These are phyloP conservation scores for Cryphonectria carpinicola DNA, from an alignment of 2,329 filamentous ascomycete species.

Conservation along the genomic window DNA sequence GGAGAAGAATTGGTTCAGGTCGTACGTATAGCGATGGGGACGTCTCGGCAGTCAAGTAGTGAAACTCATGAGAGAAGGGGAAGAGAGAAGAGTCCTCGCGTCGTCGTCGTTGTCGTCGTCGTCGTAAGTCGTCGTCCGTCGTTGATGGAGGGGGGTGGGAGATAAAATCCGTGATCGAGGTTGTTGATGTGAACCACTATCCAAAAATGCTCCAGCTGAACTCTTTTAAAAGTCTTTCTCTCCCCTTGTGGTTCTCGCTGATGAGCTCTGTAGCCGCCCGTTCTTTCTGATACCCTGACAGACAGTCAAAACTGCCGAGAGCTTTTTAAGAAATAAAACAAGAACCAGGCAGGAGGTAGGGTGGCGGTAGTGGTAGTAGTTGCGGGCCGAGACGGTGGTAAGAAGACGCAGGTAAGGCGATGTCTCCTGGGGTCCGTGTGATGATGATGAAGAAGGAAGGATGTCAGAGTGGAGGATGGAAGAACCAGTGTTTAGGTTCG, in stretches of 20 bases:
- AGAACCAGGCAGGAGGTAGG: not conserved
- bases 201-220: not conserved
- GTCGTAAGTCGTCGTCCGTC: not conserved
- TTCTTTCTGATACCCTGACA: not conserved
- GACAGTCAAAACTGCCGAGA: not conserved
- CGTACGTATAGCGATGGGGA: not conserved
- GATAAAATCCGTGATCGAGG: not conserved
- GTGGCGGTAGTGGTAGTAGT: constrained; percentile 7
- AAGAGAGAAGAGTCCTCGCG: not conserved
- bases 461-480: constrained; percentile 15
- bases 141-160: not conserved
- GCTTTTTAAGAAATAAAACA: not conserved
- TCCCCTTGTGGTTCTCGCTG: not conserved
- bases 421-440: constrained; percentile 6
- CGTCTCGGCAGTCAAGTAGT: not conserved
- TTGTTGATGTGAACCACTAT: not conserved
- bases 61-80: not conserved
- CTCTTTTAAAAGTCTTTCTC: not conserved
- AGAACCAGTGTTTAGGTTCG: not conserved
- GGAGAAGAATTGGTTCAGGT: not conserved
- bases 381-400: not conserved
- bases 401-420: constrained; percentile 1
- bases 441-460: not conserved
- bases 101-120: not conserved
- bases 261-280: not conserved